A percentile compares a stretch with the other conserved stretches of the same genome.
Evolutionary conservation across 441 rosid species (phyloP).

Genomic region (Melastoma candidum): DNA sequence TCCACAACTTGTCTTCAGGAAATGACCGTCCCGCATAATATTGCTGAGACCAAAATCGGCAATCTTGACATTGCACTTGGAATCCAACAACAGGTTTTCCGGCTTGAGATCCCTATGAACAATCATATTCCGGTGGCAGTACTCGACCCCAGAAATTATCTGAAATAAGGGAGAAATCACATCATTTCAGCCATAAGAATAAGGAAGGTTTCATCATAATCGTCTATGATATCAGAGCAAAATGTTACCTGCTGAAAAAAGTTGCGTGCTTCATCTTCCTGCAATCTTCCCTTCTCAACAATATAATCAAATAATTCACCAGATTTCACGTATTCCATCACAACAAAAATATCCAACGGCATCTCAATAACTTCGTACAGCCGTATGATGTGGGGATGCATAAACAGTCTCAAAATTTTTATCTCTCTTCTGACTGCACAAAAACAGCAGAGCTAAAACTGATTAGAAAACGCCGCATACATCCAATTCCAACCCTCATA

Average conservation of each 20-base stretch:
- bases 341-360: conserved; percentile 68
- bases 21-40: conserved; percentile 95
- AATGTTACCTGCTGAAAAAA: conserved; percentile 88
- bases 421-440: conserved; percentile 38
- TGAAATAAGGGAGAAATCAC: conserved; percentile 14
- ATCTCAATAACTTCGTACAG: conserved; percentile 95
- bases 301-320: conserved; percentile 98
- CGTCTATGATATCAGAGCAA: too few relatives aligned
- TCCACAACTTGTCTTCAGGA: conserved; percentile 94
- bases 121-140: conserved; percentile 94
- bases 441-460: too few relatives aligned
- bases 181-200: conserved; percentile 5
- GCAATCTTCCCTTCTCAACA: conserved; percentile 86
- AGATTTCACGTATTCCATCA: conserved; percentile 92
- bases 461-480: too few relatives aligned
- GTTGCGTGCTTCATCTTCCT: conserved; percentile 89
- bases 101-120: conserved; percentile 96
- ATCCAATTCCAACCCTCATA: too few relatives aligned
- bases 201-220: conserved; percentile 7
- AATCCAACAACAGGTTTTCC: conserved; percentile 86
- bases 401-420: conserved; percentile 75
- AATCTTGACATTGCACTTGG: conserved; percentile 83
- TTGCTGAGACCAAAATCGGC: conserved; percentile 98
- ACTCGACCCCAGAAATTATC: conserved; percentile 94
- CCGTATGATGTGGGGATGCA: conserved; percentile 96